A percentile compares a stretch with the other conserved stretches of the same genome.
Evolutionary conservation across 345 rosid genomes (phyloP).

Genomic region (Salix caprea): DNA sequence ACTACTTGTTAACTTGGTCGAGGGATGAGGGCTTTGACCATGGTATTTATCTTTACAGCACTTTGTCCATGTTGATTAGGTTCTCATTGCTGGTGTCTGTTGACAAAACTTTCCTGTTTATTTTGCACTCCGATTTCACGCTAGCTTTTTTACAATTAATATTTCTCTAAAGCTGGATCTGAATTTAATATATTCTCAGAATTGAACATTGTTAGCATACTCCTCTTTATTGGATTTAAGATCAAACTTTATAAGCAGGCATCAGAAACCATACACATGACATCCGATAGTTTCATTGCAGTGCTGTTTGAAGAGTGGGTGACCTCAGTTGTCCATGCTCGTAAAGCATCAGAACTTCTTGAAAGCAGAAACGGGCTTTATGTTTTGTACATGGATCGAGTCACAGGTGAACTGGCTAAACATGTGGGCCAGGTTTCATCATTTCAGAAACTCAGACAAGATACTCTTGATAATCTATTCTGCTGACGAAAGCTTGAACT

Average conservation of each 20-base stretch:
- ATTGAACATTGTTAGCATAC: not conserved
- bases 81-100: not conserved
- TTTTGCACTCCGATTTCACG: not conserved
- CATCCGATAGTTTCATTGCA: slow-evolving; percentile 27
- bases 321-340: slow-evolving; percentile 55
- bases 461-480: slow-evolving; percentile 44
- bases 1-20: slow-evolving; percentile 62
- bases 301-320: slow-evolving; percentile 75
- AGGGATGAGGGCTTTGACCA: slow-evolving; percentile 43
- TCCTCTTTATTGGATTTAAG: not conserved
- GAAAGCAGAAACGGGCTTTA: slow-evolving; percentile 77
- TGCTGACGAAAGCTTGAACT: slow-evolving; percentile 8
- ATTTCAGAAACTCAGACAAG: slow-evolving; percentile 46
- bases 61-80: not conserved
- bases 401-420: slow-evolving; percentile 58
- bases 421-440: slow-evolving; percentile 45
- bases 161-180: not conserved
- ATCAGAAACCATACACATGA: not conserved
- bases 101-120: not conserved
- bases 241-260: not conserved
- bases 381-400: slow-evolving; percentile 72
- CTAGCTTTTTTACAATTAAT: not conserved
- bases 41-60: slow-evolving; percentile 30
- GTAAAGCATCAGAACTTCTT: slow-evolving; percentile 54
- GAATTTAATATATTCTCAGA: not conserved